Evolutionary conservation across 2,329 filamentous ascomycete genomes (phyloP).

Genomic region (Ceratocystis smalleyi): DNA sequence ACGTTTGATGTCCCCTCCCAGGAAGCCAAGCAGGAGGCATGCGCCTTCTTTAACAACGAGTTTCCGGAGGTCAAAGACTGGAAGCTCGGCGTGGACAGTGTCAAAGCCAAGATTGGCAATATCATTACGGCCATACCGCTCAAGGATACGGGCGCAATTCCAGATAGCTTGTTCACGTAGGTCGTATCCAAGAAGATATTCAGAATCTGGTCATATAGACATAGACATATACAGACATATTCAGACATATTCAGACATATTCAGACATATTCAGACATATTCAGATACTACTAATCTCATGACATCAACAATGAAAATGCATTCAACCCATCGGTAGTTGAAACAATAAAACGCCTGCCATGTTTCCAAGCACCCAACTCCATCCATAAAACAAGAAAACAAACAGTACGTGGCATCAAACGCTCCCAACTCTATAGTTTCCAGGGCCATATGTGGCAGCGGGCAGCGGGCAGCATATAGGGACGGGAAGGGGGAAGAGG

Average conservation of each 20-base stretch:
- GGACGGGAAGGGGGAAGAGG: not conserved
- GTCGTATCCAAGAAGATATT: no score
- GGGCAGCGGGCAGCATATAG: no score
- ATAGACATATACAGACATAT: not conserved
- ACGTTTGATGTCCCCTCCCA: conserved; percentile 36
- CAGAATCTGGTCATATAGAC: not conserved
- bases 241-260: not conserved
- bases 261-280: not conserved
- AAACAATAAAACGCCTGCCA: conserved; percentile 7
- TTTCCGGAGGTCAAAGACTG: conserved; percentile 26
- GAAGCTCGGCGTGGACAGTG: conserved; percentile 38
- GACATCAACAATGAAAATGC: conserved; percentile 1
- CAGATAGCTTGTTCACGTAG: not conserved
- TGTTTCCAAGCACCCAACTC: not conserved
- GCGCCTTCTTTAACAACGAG: conserved; percentile 19
- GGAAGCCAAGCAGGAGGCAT: conserved; percentile 25
- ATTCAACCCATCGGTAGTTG: not conserved
- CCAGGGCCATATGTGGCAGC: not conserved
- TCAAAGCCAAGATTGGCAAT: conserved; percentile 67
- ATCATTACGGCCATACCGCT: conserved; percentile 39
- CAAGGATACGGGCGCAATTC: not conserved
- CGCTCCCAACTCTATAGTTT: not conserved
- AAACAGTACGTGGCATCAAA: not conserved
- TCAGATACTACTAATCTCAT: not conserved
- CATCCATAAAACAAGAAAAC: not conserved